phyloP scores from a whole-genome alignment of 2,329 filamentous ascomycete genomes.

The Emergomyces africanus region DNA sequence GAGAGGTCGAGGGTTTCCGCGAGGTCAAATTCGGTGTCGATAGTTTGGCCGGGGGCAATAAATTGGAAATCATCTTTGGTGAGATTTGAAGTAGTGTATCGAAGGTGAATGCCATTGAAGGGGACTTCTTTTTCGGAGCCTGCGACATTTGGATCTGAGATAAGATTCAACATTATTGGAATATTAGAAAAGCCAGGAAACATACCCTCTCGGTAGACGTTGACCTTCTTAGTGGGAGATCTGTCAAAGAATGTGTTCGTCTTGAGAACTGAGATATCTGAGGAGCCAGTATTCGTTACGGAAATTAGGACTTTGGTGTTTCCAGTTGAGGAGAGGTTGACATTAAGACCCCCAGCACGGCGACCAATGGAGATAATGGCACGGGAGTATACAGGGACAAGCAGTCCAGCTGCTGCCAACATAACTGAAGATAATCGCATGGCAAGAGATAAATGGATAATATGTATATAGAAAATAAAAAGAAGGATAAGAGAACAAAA shows the following conservation, averaged over 20 bases:
- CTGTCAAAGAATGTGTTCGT: slow-evolving; percentile 8
- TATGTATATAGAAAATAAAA: background rate
- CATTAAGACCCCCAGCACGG: slow-evolving; percentile 1
- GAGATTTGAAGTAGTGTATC: background rate
- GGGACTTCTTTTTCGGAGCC: background rate
- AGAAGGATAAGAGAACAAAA: background rate
- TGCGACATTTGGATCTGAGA: background rate
- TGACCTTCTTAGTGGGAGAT: slow-evolving; percentile 5
- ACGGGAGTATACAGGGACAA: background rate
- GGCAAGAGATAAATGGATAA: background rate
- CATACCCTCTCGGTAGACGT: slow-evolving; percentile 7
- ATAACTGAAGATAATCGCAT: slow-evolving; percentile 5
- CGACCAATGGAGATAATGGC: background rate
- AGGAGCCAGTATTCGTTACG: slow-evolving; percentile 6
- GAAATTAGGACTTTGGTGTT: slow-evolving; percentile 8
- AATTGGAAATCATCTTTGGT: slow-evolving; percentile 1
- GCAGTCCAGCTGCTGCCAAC: slow-evolving; percentile 3
- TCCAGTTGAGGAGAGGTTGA: slow-evolving; percentile 6
- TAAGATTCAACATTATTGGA: background rate
- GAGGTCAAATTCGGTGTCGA: slow-evolving; percentile 7
- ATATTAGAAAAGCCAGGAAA: background rate
- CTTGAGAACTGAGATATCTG: slow-evolving; percentile 2
- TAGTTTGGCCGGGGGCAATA: slow-evolving; percentile 4
- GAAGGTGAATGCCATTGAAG: slow-evolving; percentile 4
- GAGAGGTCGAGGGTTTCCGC: slow-evolving; percentile 8